Evolutionary conservation across 2,329 filamentous ascomycete species (phyloP).

Genomic region (Aspergillus sp.): DNA sequence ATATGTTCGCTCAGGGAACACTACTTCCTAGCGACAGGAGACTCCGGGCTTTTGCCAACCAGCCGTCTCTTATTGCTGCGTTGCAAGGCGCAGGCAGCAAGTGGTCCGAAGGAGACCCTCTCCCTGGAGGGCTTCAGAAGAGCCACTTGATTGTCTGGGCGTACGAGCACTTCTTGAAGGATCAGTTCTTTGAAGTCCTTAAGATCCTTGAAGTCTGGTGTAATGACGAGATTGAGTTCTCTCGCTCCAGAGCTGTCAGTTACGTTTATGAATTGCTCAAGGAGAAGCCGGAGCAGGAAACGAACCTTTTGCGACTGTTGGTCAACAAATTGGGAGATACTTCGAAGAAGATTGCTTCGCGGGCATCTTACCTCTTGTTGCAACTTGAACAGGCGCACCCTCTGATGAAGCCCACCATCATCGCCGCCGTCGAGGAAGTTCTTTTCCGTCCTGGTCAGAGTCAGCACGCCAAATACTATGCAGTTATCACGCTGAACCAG

Average conservation of each 20-base stretch:
- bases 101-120: constrained; percentile 69
- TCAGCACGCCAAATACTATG: constrained; percentile 89
- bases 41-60: constrained; percentile 74
- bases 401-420: constrained; percentile 87
- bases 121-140: constrained; percentile 74
- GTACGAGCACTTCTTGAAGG: constrained; percentile 94
- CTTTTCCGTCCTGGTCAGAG: constrained; percentile 85
- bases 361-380: constrained; percentile 88
- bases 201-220: constrained; percentile 92
- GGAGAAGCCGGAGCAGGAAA: constrained; percentile 96
- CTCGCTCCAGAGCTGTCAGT: constrained; percentile 81
- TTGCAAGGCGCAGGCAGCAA: constrained; percentile 63
- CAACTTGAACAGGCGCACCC: constrained; percentile 88
- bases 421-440: constrained; percentile 83
- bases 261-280: constrained; percentile 90
- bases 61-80: constrained; percentile 72
- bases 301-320: constrained; percentile 84
- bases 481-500: constrained; percentile 94
- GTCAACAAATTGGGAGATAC: constrained; percentile 97
- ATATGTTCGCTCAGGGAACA: constrained; percentile 87
- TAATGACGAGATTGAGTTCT: constrained; percentile 92
- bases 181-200: constrained; percentile 87
- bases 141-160: constrained; percentile 83
- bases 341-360: constrained; percentile 91
- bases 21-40: constrained; percentile 81